Evolutionary conservation across 129 eudicot species (phyloP), one percentile per base, ranked within the genome.

Genomic region (Rutidosis leptorrhynchoides): DNA sequence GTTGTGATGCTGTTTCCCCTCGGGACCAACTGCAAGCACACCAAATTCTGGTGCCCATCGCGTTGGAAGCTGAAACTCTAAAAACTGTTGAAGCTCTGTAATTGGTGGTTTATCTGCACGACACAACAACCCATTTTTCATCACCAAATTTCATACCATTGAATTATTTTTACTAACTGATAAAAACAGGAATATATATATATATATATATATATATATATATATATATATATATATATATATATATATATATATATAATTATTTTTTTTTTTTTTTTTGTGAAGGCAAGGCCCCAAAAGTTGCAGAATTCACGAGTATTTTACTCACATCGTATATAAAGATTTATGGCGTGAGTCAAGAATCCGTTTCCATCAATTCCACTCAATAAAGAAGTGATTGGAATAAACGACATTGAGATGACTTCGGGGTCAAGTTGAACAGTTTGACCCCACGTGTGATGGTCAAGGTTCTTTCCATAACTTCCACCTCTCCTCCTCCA

Each of bases 401-500:
- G 95, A 74, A 87, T 59, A 62, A 87, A 84, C n/a, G 88, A 79
- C 85, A 84, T 77, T 19, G 88, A 79, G 30, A 87, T 79, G 52
- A 82, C 88, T 51, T 87, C 86, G 1, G 95, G 90, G 62, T 87
- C 90, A 54, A 72, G 69, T 56, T 69, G 90, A 74, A 87, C 95
- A 6, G 88, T 79, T 70, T 84, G 90, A 67, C 87, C 77, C 90
- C 95, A 87, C 30, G 83, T 69, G 10, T 49, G 69, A 69, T 87
- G 90, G 64, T 80, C 75, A 28, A 83, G 56, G 60, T 71, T 79
- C 75, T 70, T 76, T 3, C 62, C 65, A 7, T 48, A 81, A 78
- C 81, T 83, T 74, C 95, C 95, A 30, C 95, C 95, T 74, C 83
- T 83, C 73, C 95, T 87, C 75, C 87, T 81, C 83, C 85, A 83